Base-by-base conservation (phyloP, 208 protist genomes). In the Strigomonas galati region DNA sequence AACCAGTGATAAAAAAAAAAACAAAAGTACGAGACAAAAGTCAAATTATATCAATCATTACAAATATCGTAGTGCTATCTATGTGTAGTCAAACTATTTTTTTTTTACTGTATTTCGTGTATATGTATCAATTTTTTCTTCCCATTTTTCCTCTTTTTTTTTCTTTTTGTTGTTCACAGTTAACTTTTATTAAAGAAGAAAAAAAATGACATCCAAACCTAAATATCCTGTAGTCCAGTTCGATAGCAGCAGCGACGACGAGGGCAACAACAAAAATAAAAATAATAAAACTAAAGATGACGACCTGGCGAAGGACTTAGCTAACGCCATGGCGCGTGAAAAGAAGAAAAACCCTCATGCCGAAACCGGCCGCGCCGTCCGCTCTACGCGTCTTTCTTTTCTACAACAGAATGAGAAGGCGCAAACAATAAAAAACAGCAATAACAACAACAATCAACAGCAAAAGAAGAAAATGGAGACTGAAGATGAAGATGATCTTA, bases 311-410 rank as follows among this genome's bases (percentile, higher is more conserved):
- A 67, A 68, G 27, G 80, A 87, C 43, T 76, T 94, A 67, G 72
- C 75, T 7, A 56, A 62, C 5, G 85, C 85, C 1, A 77, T 71
- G 2, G 69, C 73, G 40, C 66, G 79, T 2, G 77, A 89, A 65
- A 57, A 63, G 23, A 66, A 73, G 27, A 81, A 76, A 43, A 90
- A 95, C 61, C 89, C 85, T 0, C 89, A 95, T 69, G 84, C 82
- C 0, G 74, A 84, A 32, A 57, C 55, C 19, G 81, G 81, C 3
- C 74, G 78, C 49, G 81, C 81, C 32, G 40, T 46, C 10, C 40
- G 40, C 12, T 46, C 40, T 15, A 19, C 40, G 9, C 40, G 40
- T 9, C 40, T 46, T 19, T 46, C 40, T 19, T 17, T 46, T 19
- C 19, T 62, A 43, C 10, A 62, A 43, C 15, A 43, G 7, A 62